Conservation (phyloP, 2,329 filamentous ascomycete genomes). For the Gnomoniopsis smithogilvyi region DNA sequence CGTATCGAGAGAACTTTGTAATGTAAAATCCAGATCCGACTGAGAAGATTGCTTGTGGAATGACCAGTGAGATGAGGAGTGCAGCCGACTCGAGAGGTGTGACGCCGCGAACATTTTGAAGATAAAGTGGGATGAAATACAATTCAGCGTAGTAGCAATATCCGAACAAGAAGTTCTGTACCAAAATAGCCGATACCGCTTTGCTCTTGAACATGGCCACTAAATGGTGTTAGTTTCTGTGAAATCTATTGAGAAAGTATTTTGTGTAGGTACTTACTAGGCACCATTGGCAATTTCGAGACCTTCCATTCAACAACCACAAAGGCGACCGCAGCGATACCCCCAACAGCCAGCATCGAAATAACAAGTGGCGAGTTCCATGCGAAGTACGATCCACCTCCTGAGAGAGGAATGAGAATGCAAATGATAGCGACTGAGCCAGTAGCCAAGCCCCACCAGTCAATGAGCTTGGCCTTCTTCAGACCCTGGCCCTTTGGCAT, state of each 20-base stretch:
- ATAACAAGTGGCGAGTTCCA: slow-evolving; percentile 54
- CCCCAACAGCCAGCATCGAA: slow-evolving; percentile 50
- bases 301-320: slow-evolving; percentile 51
- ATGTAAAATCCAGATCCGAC: slow-evolving; percentile 48
- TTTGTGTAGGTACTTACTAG: neutral
- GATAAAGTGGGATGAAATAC: slow-evolving; percentile 54
- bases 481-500: slow-evolving; percentile 40
- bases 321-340: slow-evolving; percentile 42
- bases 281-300: slow-evolving; percentile 50
- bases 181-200: slow-evolving; percentile 46
- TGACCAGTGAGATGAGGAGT: slow-evolving; percentile 44
- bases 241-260: neutral
- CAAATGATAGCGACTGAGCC: slow-evolving; percentile 50
- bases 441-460: slow-evolving; percentile 47
- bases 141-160: slow-evolving; percentile 50
- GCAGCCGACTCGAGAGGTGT: slow-evolving; percentile 38
- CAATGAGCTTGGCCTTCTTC: slow-evolving; percentile 45
- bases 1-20: slow-evolving; percentile 47
- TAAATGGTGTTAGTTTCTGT: neutral
- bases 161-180: slow-evolving; percentile 53
- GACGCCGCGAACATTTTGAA: slow-evolving; percentile 41
- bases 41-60: slow-evolving; percentile 38
- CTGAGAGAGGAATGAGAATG: slow-evolving; percentile 54
- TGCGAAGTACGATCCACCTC: slow-evolving; percentile 49
- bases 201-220: slow-evolving; percentile 42